These are phyloP conservation scores for Globisporangium camurandrum DNA, from an alignment of 352 stramenopile genomes.

Conservation along the genomic window DNA sequence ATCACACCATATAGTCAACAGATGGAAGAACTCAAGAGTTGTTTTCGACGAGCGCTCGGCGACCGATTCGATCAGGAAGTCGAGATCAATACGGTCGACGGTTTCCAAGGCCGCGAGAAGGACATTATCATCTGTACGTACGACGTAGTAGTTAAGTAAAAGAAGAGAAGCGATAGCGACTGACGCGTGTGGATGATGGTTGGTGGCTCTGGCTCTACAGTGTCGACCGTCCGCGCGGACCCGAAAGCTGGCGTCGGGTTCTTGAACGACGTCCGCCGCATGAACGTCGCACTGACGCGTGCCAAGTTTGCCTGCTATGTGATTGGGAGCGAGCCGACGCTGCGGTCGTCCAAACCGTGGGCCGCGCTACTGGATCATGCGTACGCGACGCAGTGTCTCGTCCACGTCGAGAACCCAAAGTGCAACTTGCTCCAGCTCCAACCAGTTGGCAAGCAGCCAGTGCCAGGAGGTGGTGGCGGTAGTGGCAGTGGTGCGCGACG, in stretches of 20 bases:
- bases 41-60: constrained; percentile 50
- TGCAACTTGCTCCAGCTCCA: constrained; percentile 71
- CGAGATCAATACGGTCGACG: constrained; percentile 91
- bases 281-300: constrained; percentile 85
- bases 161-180: too few relatives aligned
- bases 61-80: constrained; percentile 74
- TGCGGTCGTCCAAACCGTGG: constrained; percentile 84
- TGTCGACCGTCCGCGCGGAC: constrained; percentile 83
- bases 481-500: constrained; percentile 9
- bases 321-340: constrained; percentile 72
- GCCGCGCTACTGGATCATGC: constrained; percentile 66
- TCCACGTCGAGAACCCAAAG: constrained; percentile 73
- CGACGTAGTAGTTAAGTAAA: background rate
- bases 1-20: constrained; percentile 89
- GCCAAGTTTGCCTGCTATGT: constrained; percentile 87
- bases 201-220: constrained; percentile 26
- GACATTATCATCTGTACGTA: constrained; percentile 87
- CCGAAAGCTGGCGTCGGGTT: constrained; percentile 79
- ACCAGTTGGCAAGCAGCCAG: too few relatives aligned
- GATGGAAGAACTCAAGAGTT: constrained; percentile 74
- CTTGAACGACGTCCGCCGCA: constrained; percentile 83
- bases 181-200: too few relatives aligned
- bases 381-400: constrained; percentile 56
- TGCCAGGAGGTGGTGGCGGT: constrained; percentile 46
- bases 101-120: constrained; percentile 89